Percentiles rank a stretch among this genome's conserved stretches.
Conservation (phyloP, 306 rosid species). For the Castanea mollissima region DNA sequence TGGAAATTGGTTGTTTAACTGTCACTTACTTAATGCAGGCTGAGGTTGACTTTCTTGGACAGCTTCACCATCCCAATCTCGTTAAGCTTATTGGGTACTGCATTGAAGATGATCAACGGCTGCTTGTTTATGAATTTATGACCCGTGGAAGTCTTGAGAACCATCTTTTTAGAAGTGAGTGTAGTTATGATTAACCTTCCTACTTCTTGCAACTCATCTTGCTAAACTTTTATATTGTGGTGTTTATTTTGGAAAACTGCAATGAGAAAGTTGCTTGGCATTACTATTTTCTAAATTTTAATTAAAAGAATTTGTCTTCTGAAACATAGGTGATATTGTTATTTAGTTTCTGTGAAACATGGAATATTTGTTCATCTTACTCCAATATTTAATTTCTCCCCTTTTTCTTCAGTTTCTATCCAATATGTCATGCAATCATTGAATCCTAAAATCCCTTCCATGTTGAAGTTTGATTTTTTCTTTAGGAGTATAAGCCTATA, state of each 20-base stretch:
- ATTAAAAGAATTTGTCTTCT: neutral
- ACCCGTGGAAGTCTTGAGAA: slow-evolving; percentile 97
- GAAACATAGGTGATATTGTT: neutral
- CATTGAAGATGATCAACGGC: slow-evolving; percentile 85
- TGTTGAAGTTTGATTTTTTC: neutral
- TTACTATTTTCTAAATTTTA: neutral
- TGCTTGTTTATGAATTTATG: slow-evolving; percentile 95
- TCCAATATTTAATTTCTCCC: slow-evolving; percentile 2
- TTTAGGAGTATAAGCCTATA: neutral
- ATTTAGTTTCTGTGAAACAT: neutral
- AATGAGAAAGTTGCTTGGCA: neutral
- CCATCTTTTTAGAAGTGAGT: slow-evolving; percentile 95
- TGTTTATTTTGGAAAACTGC: neutral
- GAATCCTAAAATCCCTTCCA: neutral
- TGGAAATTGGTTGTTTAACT: slow-evolving; percentile 35
- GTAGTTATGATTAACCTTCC: slow-evolving; percentile 8
- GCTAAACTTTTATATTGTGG: neutral
- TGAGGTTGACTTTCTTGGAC: slow-evolving; percentile 94
- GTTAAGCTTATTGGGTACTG: slow-evolving; percentile 95
- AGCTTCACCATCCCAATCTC: slow-evolving; percentile 95
- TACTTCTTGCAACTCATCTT: slow-evolving; percentile 1
- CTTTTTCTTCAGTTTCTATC: neutral
- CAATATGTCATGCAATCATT: neutral
- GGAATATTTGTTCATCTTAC: neutral
- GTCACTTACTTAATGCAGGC: slow-evolving; percentile 62